phyloP scores from a whole-genome alignment of 129 eudicot genomes.

The Artemisia tridentata region DNA sequence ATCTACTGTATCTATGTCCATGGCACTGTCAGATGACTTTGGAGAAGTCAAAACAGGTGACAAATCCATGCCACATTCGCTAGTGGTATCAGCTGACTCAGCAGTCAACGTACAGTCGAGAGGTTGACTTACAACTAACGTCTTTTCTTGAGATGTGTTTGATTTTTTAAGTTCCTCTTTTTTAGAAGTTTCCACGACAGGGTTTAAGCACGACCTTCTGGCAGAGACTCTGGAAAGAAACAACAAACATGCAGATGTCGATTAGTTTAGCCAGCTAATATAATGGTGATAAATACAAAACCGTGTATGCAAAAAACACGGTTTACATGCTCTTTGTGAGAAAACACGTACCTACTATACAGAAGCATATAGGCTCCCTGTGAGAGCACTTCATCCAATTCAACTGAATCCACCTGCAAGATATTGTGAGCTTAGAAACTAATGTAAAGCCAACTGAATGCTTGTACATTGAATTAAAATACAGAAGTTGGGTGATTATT shows the following conservation, averaged over 20 bases:
- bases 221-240: constrained; percentile 40
- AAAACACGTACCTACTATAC: constrained; percentile 62
- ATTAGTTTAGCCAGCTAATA: too few species aligned
- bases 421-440: constrained; percentile 13
- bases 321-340: neutral
- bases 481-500: neutral
- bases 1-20: constrained; percentile 34
- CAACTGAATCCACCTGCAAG: constrained; percentile 69
- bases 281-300: constrained; percentile 10
- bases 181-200: constrained; percentile 40
- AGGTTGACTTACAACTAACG: constrained; percentile 19
- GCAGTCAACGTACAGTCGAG: constrained; percentile 31
- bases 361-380: constrained; percentile 98
- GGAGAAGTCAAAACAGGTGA: constrained; percentile 25
- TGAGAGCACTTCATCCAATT: constrained; percentile 84
- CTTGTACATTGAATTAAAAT: neutral
- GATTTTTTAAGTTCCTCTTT: constrained; percentile 32
- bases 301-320: neutral
- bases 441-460: neutral
- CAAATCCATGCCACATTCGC: constrained; percentile 21
- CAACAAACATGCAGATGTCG: constrained; percentile 8
- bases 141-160: constrained; percentile 29
- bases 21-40: constrained; percentile 27
- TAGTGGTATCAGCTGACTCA: constrained; percentile 28
- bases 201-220: constrained; percentile 50